phyloP scores from a whole-genome alignment of 225 moss, liverwort and hornwort genomes.

The Neckera pumila region DNA sequence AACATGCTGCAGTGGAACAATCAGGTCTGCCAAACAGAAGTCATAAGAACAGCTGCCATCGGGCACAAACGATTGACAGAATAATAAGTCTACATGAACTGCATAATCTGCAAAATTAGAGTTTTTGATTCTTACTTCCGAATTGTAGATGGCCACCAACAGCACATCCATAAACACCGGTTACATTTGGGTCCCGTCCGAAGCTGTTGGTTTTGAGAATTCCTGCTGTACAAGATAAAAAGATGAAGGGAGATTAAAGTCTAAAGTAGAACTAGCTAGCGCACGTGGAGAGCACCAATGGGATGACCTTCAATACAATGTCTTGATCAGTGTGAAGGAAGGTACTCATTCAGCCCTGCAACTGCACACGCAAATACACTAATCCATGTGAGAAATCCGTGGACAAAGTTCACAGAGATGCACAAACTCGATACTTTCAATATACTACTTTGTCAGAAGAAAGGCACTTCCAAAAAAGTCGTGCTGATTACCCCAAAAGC shows the following conservation, averaged over 20 bases:
- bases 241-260: not conserved
- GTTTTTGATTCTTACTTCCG: not conserved
- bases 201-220: constrained; percentile 11
- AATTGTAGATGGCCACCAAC: not conserved
- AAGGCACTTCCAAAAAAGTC: not conserved
- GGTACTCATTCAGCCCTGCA: not conserved
- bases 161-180: not conserved
- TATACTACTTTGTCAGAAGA: not conserved
- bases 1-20: not conserved
- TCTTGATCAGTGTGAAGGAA: not conserved
- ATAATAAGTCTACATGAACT: not conserved
- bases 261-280: not conserved
- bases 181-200: constrained; percentile 9
- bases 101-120: not conserved
- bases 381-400: not conserved
- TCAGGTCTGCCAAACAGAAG: not conserved
- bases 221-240: constrained; percentile 30
- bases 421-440: not conserved
- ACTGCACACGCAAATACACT: not conserved
- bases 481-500: not conserved
- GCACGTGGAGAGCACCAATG: not conserved
- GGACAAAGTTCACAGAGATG: not conserved
- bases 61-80: not conserved
- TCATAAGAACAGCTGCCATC: not conserved
- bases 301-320: not conserved